Base-by-base conservation (phyloP, 2,329 filamentous ascomycete species). In the Curvularia sp. region DNA sequence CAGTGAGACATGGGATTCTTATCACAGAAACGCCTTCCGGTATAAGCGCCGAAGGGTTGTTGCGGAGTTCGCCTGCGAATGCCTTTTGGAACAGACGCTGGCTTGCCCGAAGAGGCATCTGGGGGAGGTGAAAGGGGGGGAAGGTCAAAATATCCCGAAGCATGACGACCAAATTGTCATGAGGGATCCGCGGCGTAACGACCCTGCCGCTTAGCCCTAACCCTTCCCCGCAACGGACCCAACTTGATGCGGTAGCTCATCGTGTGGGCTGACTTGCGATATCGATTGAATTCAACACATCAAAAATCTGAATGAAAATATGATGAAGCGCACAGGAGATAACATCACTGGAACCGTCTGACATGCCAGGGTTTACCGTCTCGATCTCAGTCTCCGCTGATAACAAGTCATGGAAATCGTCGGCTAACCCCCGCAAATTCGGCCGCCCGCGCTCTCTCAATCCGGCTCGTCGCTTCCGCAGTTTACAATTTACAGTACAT, bases 51-150 rank as follows among this genome's bases (percentile, higher is more conserved):
- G 63, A 58, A 46, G 34, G 49, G 34, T 52, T 42, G 57, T 36
- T 10, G 53, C 66, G 67, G 67, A 63, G 56, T 45, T 70, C 67
- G 67, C 66, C 67, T 70, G 57, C 49, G 32, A 63, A 49, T 60
- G 64, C 65, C 53, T n/a, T 34, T 46, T 46, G 36, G 21, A 46
- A 45, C 12, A 43, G 34, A 32, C 41, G 53, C 36, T 59, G 41
- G 45, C n/a, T n/a, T n/a, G n/a, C n/a, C n/a, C n/a, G n/a, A n/a
- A n/a, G n/a, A n/a, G n/a, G n/a, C 45, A 36, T 36, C 9, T 18
- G 34, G 38, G 23, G 25, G 36, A 50, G 30, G 23, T n/a, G 34
- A 18, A 36, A 7, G 34, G 15, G 41, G 19, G 13, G 12, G 2
- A 12, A 19, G 19, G 21, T 25, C 15, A 6, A 2, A 27, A 30